Percentiles rank a stretch among this genome's conserved stretches.
These are phyloP conservation scores for Geoglossum glabrum DNA, from an alignment of 495 filamentous ascomycete species.

Conservation along the genomic window DNA sequence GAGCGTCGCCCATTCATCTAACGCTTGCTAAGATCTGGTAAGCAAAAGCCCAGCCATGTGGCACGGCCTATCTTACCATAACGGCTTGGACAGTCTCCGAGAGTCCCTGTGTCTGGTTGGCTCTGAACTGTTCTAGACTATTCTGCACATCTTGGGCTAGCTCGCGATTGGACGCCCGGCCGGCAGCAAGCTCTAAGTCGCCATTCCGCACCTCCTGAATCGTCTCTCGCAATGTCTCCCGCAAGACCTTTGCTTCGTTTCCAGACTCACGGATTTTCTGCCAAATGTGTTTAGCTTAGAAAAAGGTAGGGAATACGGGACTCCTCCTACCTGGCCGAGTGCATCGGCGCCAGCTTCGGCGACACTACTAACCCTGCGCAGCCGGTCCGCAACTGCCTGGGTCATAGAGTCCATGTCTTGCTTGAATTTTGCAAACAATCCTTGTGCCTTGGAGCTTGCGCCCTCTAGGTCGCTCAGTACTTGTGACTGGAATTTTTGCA, in stretches of 20 bases:
- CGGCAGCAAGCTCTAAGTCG: not conserved
- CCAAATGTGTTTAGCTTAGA: not conserved
- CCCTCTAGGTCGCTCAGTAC: slow-evolving; percentile 20
- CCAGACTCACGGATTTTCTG: slow-evolving; percentile 8
- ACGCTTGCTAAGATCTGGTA: slow-evolving; percentile 16
- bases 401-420: not conserved
- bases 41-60: slow-evolving; percentile 14
- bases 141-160: slow-evolving; percentile 12
- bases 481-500: slow-evolving; percentile 17
- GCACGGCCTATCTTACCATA: slow-evolving; percentile 14
- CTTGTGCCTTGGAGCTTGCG: slow-evolving; percentile 15
- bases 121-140: slow-evolving; percentile 12
- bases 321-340: slow-evolving; percentile 12
- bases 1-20: slow-evolving; percentile 9
- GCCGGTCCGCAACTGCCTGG: not conserved
- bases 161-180: slow-evolving; percentile 5
- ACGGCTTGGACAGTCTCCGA: slow-evolving; percentile 14
- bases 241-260: slow-evolving; percentile 15
- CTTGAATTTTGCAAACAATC: slow-evolving; percentile 11
- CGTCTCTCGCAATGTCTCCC: slow-evolving; percentile 14
- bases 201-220: slow-evolving; percentile 18
- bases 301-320: not conserved
- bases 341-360: not conserved
- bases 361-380: not conserved
- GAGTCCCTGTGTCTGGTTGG: slow-evolving; percentile 10